phyloP scores from a whole-genome alignment of 768 basidiomycete species.

The Chalciporus sphaerocephalus region DNA sequence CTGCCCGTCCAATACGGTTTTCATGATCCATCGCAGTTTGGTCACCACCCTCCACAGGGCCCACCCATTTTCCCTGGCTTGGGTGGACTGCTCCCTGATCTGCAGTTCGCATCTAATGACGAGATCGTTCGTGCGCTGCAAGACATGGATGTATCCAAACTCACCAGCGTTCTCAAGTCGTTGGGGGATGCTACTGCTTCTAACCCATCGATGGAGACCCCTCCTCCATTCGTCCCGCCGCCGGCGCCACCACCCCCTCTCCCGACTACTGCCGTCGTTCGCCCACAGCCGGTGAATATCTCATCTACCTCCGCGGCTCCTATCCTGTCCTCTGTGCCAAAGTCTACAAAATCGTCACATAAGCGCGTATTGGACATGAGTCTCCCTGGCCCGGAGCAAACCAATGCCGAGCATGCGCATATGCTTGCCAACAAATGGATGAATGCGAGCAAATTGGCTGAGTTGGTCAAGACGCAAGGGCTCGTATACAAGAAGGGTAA shows the following conservation, averaged over 20 bases:
- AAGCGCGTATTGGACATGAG: constrained; percentile 43
- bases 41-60: constrained; percentile 24
- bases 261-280: constrained; percentile 25
- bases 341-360: constrained; percentile 32
- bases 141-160: constrained; percentile 63
- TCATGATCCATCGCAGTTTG: constrained; percentile 26
- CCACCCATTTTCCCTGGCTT: constrained; percentile 25
- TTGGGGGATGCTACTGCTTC: constrained; percentile 55
- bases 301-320: constrained; percentile 39
- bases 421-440: constrained; percentile 79
- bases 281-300: constrained; percentile 38
- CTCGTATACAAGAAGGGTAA: constrained; percentile 87
- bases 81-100: constrained; percentile 29
- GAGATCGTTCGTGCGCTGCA: constrained; percentile 71
- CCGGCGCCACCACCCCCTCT: constrained; percentile 17
- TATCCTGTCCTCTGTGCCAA: constrained; percentile 39
- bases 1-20: constrained; percentile 29
- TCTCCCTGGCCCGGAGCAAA: constrained; percentile 38
- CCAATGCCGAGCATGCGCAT: constrained; percentile 55
- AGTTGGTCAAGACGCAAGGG: constrained; percentile 66
- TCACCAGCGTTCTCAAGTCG: constrained; percentile 61
- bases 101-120: constrained; percentile 57
- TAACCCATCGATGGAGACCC: constrained; percentile 27
- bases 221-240: constrained; percentile 20
- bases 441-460: constrained; percentile 60